Percentiles rank a stretch among this genome's conserved stretches.
Evolutionary conservation across 2,329 filamentous ascomycete species (phyloP).

Genomic region (Meredithiella fracta): DNA sequence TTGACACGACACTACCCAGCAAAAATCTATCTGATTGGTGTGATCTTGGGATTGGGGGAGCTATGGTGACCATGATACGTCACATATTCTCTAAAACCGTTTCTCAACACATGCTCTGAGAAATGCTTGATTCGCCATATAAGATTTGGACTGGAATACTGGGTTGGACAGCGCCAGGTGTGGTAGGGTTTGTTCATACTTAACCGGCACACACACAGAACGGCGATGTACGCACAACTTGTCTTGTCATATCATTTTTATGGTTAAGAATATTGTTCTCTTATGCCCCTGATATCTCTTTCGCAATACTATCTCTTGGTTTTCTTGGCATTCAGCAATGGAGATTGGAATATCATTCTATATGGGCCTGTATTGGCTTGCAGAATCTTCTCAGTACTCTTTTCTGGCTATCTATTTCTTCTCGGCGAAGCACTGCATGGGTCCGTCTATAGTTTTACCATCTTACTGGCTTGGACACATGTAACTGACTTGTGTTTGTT

Average conservation of each 20-base stretch:
- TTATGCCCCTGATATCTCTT: not conserved
- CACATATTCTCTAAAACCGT: no score
- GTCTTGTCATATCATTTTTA: not conserved
- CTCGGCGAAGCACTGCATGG: no score
- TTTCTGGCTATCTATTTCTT: no score
- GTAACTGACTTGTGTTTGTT: no score
- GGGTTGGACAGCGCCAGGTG: not conserved
- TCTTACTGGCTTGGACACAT: no score
- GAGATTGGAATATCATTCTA: not conserved
- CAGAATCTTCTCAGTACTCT: no score
- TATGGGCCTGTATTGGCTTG: no score
- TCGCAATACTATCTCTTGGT: not conserved
- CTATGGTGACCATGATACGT: no score
- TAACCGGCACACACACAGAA: conserved; percentile 1
- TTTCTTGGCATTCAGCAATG: not conserved
- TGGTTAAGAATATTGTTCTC: conserved; percentile 1
- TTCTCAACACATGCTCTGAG: not conserved
- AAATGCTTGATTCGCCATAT: not conserved
- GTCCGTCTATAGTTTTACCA: no score
- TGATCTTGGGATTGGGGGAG: no score
- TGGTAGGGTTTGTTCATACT: not conserved
- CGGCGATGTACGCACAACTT: not conserved
- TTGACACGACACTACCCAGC: no score
- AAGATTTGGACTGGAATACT: not conserved
- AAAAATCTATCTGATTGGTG: no score